phyloP scores from a whole-genome alignment of 2,329 filamentous ascomycete genomes.

The Hypoxylon sp. region DNA sequence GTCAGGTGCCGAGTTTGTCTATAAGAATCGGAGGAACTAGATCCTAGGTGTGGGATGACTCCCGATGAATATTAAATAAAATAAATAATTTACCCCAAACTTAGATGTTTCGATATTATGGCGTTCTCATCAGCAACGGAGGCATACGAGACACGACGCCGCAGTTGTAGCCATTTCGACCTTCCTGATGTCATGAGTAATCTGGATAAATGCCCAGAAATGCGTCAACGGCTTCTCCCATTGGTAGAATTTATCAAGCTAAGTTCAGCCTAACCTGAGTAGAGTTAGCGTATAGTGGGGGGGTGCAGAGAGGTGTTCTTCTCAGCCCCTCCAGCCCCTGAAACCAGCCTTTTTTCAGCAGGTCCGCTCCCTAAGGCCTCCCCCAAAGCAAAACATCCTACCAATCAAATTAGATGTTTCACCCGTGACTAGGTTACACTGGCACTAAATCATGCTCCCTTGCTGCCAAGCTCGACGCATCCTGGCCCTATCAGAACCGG shows the following conservation, averaged over 20 bases:
- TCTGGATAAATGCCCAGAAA: constrained; percentile 39
- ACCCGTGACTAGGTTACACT: constrained; percentile 13
- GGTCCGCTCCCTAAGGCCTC: constrained; percentile 18
- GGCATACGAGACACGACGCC: constrained; percentile 9
- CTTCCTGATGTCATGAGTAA: constrained; percentile 36
- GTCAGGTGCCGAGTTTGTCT: constrained; percentile 16
- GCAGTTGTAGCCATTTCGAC: not conserved
- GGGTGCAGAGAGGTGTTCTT: constrained; percentile 5
- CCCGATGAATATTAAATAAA: constrained; percentile 11
- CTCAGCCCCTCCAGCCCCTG: constrained; percentile 32
- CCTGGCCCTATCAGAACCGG: constrained; percentile 38
- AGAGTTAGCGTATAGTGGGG: constrained; percentile 17
- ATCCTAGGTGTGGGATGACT: constrained; percentile 11
- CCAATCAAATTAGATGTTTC: constrained; percentile 35
- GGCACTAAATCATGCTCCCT: constrained; percentile 9
- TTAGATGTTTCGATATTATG: constrained; percentile 24
- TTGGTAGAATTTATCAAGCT: constrained; percentile 26
- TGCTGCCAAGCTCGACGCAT: constrained; percentile 9
- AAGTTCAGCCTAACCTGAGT: constrained; percentile 25
- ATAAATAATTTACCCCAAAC: constrained; percentile 9
- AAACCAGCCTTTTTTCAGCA: constrained; percentile 35
- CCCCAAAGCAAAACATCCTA: constrained; percentile 29
- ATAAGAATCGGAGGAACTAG: constrained; percentile 19
- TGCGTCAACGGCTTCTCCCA: constrained; percentile 6
- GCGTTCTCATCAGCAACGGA: constrained; percentile 15